phyloP scores from a whole-genome alignment of 2,329 filamentous ascomycete species.

The Lachnellula subtilissima region DNA sequence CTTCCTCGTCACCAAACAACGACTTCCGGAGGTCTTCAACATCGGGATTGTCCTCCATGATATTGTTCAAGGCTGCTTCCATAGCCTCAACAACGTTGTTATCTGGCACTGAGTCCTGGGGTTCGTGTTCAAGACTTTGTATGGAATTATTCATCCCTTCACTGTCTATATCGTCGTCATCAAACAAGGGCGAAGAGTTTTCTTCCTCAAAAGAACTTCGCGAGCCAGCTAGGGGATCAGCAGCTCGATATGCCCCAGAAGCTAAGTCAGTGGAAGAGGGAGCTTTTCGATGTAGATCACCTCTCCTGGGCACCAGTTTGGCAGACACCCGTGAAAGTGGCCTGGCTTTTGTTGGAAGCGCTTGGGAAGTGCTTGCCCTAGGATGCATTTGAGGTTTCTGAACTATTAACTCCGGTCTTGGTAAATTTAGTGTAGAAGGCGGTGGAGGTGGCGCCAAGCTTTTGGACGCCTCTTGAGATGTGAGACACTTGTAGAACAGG shows the following conservation, averaged over 20 bases:
- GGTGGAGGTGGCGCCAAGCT: slow-evolving; percentile 14
- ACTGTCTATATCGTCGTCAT: slow-evolving; percentile 73
- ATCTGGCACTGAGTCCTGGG: slow-evolving; percentile 57
- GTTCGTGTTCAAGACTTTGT: slow-evolving; percentile 72
- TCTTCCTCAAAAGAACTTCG: slow-evolving; percentile 70
- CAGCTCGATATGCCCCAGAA: slow-evolving; percentile 36
- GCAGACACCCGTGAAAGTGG: slow-evolving; percentile 44
- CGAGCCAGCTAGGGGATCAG: slow-evolving; percentile 34
- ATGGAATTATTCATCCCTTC: slow-evolving; percentile 67
- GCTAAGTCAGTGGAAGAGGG: slow-evolving; percentile 58
- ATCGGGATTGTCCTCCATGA: slow-evolving; percentile 75
- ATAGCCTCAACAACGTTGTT: slow-evolving; percentile 84
- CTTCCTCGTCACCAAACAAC: slow-evolving; percentile 54
- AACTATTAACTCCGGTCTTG: slow-evolving; percentile 37
- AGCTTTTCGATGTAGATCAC: slow-evolving; percentile 54
- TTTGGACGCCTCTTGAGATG: slow-evolving; percentile 69
- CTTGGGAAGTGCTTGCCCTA: slow-evolving; percentile 27
- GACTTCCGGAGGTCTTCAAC: slow-evolving; percentile 62
- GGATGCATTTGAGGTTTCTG: slow-evolving; percentile 17
- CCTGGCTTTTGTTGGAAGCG: slow-evolving; percentile 37
- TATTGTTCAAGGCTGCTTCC: slow-evolving; percentile 86
- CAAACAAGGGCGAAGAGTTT: slow-evolving; percentile 59
- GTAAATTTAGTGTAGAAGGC: slow-evolving; percentile 21
- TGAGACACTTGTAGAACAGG: slow-evolving; percentile 91
- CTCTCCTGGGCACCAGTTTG: slow-evolving; percentile 38